These are phyloP conservation scores for Raphanus raphanistrum DNA, from an alignment of 345 rosid genomes.

Conservation along the genomic window DNA sequence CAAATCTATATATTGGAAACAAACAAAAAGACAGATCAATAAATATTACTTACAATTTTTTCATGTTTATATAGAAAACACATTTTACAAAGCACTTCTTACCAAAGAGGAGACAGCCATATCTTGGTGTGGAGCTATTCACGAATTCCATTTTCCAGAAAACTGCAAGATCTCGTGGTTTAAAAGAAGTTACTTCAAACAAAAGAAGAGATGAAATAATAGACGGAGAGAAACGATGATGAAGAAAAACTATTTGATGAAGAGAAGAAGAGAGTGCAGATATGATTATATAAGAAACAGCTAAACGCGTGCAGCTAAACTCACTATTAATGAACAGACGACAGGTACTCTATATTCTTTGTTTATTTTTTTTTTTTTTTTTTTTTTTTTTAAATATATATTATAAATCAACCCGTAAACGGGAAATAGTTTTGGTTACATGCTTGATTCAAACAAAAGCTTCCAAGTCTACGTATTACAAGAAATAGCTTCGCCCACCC, in stretches of 20 bases:
- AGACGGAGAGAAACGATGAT: slow-evolving; percentile 4
- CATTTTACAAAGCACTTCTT: slow-evolving; percentile 18
- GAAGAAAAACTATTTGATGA: slow-evolving; percentile 20
- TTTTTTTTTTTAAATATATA: no score
- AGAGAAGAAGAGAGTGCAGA: slow-evolving; percentile 17
- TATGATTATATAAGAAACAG: slow-evolving; percentile 20
- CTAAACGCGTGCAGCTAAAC: slow-evolving; percentile 18
- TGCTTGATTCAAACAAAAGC: no score
- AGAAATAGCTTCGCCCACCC: no score
- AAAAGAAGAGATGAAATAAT: background rate
- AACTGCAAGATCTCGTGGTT: slow-evolving; percentile 7
- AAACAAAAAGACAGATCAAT: background rate
- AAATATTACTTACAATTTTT: background rate
- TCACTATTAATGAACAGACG: slow-evolving; percentile 1
- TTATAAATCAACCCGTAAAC: no score
- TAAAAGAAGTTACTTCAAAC: slow-evolving; percentile 9
- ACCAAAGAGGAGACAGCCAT: slow-evolving; percentile 84
- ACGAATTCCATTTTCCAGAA: slow-evolving; percentile 23
- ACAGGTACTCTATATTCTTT: background rate
- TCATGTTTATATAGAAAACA: background rate
- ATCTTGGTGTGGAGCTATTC: slow-evolving; percentile 43
- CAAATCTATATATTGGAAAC: slow-evolving; percentile 45
- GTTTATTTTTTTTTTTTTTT: no score
- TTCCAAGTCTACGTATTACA: no score
- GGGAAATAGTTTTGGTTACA: no score